Percentiles rank a stretch among this genome's conserved stretches.
Conservation (phyloP, 2,329 filamentous ascomycete genomes). For the Penicillium fuscoglaucum region DNA sequence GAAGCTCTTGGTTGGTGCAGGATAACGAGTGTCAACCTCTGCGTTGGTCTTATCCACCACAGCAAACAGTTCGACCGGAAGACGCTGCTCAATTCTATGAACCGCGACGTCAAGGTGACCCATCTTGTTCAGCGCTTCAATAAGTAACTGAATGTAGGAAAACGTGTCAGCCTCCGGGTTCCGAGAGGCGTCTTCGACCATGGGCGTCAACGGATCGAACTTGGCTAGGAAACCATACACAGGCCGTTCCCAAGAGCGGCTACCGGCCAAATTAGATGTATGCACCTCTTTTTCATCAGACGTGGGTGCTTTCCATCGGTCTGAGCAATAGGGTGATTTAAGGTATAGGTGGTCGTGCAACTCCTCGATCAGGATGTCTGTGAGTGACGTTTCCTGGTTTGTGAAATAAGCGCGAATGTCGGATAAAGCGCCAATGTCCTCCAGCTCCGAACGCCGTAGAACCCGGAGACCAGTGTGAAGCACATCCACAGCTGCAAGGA, state of each 20-base stretch:
- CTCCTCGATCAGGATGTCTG: slow-evolving; percentile 96
- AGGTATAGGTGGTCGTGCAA: slow-evolving; percentile 95
- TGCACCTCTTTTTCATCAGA: slow-evolving; percentile 39
- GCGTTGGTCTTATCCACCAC: slow-evolving; percentile 94
- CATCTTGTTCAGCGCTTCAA: slow-evolving; percentile 88
- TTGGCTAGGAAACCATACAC: slow-evolving; percentile 59
- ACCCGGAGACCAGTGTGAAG: slow-evolving; percentile 82
- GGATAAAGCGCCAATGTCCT: slow-evolving; percentile 82
- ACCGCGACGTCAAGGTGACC: slow-evolving; percentile 82
- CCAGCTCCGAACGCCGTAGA: slow-evolving; percentile 82
- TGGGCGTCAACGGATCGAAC: slow-evolving; percentile 55
- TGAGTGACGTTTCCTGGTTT: slow-evolving; percentile 88
- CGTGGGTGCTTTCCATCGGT: slow-evolving; percentile 80
- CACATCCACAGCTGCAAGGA: slow-evolving; percentile 87
- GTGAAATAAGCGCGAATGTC: slow-evolving; percentile 85
- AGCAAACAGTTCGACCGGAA: slow-evolving; percentile 89
- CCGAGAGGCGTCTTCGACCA: slow-evolving; percentile 84
- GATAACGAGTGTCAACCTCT: slow-evolving; percentile 89
- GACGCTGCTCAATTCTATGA: slow-evolving; percentile 84
- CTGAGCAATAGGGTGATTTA: slow-evolving; percentile 95
- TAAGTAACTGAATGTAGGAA: slow-evolving; percentile 81
- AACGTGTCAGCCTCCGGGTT: slow-evolving; percentile 97
- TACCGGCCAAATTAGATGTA: slow-evolving; percentile 30
- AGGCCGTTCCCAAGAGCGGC: slow-evolving; percentile 52
- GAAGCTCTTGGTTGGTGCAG: slow-evolving; percentile 65